Evolutionary conservation across 2,329 filamentous ascomycete genomes (phyloP).

Genomic region (Aspergillus fumigatus): DNA sequence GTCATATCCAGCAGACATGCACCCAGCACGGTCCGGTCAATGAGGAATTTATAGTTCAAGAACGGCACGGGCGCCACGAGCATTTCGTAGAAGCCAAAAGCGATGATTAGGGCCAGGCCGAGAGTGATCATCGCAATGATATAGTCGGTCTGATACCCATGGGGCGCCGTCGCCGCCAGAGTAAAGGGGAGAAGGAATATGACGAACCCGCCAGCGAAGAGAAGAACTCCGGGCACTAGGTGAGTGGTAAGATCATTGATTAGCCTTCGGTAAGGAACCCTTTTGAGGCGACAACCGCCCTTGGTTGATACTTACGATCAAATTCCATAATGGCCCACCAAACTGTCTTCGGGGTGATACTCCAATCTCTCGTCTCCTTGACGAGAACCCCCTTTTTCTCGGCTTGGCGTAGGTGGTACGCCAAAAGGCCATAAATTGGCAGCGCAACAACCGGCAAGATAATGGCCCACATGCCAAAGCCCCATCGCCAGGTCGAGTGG

Average conservation of each 20-base stretch:
- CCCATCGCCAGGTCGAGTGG: constrained; percentile 56
- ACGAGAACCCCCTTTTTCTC: constrained; percentile 47
- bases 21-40: constrained; percentile 21
- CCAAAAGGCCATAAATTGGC: constrained; percentile 52
- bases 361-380: constrained; percentile 39
- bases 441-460: constrained; percentile 51
- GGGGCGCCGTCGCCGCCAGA: constrained; percentile 38
- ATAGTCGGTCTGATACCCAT: constrained; percentile 40
- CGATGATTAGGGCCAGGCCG: constrained; percentile 49
- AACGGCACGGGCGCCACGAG: constrained; percentile 40
- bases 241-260: neutral
- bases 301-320: constrained; percentile 41
- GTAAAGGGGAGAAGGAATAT: constrained; percentile 46
- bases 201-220: constrained; percentile 55
- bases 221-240: constrained; percentile 50
- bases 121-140: constrained; percentile 50
- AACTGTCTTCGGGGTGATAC: constrained; percentile 40
- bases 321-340: constrained; percentile 53
- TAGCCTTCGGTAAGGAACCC: neutral
- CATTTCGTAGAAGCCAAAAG: constrained; percentile 51
- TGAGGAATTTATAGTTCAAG: constrained; percentile 35
- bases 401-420: constrained; percentile 52
- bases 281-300: neutral
- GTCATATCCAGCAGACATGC: constrained; percentile 20
- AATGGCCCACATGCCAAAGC: constrained; percentile 56